Conservation (phyloP, 768 basidiomycete genomes). For the Termitomyces sp. region DNA sequence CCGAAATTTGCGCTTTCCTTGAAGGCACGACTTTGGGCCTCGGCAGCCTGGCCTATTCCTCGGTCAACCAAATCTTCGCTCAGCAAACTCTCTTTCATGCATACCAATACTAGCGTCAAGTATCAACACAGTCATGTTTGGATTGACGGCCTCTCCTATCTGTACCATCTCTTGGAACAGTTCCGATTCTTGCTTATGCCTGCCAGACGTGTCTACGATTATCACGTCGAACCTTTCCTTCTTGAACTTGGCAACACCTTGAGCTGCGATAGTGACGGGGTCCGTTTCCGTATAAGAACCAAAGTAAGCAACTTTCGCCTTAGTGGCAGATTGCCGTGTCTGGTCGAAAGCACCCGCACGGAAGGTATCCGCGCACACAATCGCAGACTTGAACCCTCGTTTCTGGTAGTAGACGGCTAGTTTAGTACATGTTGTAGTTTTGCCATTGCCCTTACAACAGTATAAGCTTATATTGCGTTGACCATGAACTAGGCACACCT, state of each 20-base stretch:
- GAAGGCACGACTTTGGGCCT: conserved; percentile 94
- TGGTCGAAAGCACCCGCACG: conserved; percentile 99
- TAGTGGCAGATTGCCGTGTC: conserved; percentile 96
- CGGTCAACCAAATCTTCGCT: conserved; percentile 2
- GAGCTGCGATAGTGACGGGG: conserved; percentile 89
- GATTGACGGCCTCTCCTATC: conserved; percentile 89
- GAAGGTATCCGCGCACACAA: conserved; percentile 99
- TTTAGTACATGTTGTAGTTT: conserved; percentile 99
- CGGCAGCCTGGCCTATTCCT: conserved; percentile 88
- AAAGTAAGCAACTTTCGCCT: conserved; percentile 98
- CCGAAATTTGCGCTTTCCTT: conserved; percentile 98
- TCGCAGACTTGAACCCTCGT: conserved; percentile 93
- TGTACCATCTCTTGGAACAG: conserved; percentile 98
- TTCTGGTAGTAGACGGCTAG: conserved; percentile 97
- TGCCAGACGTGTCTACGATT: conserved; percentile 96
- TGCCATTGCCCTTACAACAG: conserved; percentile 79
- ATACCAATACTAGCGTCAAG: conserved; percentile 95
- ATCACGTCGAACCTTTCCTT: conserved; percentile 98
- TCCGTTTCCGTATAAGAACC: conserved; percentile 99
- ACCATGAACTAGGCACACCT: conserved; percentile 45
- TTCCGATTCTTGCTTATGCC: conserved; percentile 96
- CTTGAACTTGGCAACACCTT: conserved; percentile 96
- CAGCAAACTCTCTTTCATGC: conserved; percentile 4
- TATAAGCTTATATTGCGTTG: background rate
- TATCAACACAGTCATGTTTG: conserved; percentile 94